phyloP scores from a whole-genome alignment of 805 yeast genomes.

The Limtongozyma cylindracea region DNA sequence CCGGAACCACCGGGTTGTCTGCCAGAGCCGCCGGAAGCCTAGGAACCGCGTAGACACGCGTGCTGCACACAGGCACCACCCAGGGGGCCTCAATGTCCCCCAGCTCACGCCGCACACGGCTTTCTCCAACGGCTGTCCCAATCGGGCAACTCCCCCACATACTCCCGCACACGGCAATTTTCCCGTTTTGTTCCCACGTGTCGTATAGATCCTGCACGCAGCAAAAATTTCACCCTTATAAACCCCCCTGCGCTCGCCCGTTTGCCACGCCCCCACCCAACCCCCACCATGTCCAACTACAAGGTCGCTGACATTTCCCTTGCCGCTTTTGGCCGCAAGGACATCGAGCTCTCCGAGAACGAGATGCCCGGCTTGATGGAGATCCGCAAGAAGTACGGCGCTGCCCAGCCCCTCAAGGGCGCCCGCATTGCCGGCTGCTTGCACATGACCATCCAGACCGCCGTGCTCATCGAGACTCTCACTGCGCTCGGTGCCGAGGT shows the following conservation, averaged over 20 bases:
- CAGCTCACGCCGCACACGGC: too few species aligned
- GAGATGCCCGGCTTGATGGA: conserved; percentile 99
- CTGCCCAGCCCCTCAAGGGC: conserved; percentile 86
- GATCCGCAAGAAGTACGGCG: conserved; percentile 83
- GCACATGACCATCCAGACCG: conserved; percentile 99
- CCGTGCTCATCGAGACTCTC: conserved; percentile 93
- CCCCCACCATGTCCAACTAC: conserved; percentile 24
- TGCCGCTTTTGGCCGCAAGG: conserved; percentile 99
- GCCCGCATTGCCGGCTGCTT: conserved; percentile 98
- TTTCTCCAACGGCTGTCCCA: too few species aligned
- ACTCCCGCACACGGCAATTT: neutral
- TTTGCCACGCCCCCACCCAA: conserved; percentile 1
- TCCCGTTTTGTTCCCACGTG: neutral
- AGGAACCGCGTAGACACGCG: too few species aligned
- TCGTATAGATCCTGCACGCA: conserved; percentile 1
- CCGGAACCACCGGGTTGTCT: too few species aligned
- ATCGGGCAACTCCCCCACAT: neutral
- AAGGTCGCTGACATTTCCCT: conserved; percentile 95
- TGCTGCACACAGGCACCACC: too few species aligned
- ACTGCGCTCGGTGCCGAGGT: conserved; percentile 98
- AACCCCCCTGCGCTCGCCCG: conserved; percentile 1
- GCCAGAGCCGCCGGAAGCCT: too few species aligned
- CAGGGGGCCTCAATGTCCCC: too few species aligned
- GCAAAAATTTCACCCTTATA: neutral
- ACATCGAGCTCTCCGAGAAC: conserved; percentile 94